Conservation (phyloP, 805 yeast species). For the Priceomyces fermenticarens region DNA sequence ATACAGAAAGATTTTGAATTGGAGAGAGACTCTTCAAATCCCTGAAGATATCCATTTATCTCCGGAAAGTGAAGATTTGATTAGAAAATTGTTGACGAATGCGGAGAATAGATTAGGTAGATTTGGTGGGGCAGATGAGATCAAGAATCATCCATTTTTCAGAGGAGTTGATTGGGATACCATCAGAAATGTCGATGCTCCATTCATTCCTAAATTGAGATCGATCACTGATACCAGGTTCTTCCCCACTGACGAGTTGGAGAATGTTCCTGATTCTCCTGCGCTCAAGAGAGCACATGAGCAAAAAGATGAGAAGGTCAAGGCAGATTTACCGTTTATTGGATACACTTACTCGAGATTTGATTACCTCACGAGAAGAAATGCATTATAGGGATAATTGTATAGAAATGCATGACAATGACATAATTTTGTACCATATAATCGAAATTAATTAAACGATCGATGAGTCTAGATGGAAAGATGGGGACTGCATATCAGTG, state of each 20-base stretch:
- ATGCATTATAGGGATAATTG: slow-evolving; percentile 37
- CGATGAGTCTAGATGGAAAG: no score
- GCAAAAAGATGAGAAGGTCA: slow-evolving; percentile 53
- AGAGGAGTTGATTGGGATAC: slow-evolving; percentile 95
- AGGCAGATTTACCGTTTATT: slow-evolving; percentile 93
- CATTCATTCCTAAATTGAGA: slow-evolving; percentile 87
- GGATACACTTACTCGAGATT: slow-evolving; percentile 96
- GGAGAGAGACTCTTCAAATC: slow-evolving; percentile 83
- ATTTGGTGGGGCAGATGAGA: slow-evolving; percentile 88
- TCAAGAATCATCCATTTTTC: slow-evolving; percentile 88
- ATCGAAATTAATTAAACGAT: no score
- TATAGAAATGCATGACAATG: no score
- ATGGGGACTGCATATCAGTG: no score
- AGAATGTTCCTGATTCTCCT: slow-evolving; percentile 90
- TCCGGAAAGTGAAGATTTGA: slow-evolving; percentile 85
- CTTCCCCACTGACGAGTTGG: slow-evolving; percentile 97
- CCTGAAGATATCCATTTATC: slow-evolving; percentile 91
- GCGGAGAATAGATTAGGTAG: slow-evolving; percentile 82
- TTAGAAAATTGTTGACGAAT: slow-evolving; percentile 69
- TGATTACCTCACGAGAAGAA: slow-evolving; percentile 82
- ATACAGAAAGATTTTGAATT: slow-evolving; percentile 82
- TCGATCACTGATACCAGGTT: slow-evolving; percentile 94
- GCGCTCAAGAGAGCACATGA: slow-evolving; percentile 53
- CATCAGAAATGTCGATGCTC: slow-evolving; percentile 85
- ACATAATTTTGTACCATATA: no score